These are phyloP conservation scores for Candida gorgasii DNA, from an alignment of 805 yeast genomes.

Conservation along the genomic window DNA sequence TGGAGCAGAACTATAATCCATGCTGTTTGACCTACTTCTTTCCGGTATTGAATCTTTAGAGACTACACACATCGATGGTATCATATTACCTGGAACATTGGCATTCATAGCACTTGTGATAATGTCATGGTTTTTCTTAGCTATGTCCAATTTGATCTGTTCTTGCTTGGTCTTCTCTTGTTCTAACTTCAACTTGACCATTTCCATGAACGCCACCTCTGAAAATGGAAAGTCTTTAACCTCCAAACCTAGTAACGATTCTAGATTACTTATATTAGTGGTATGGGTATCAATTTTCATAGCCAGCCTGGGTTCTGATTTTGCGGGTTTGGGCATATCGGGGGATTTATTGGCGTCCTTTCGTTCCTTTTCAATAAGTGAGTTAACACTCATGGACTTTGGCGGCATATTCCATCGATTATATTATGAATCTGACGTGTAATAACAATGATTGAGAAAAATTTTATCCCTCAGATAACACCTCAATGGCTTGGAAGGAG, in stretches of 20 bases:
- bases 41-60: background rate
- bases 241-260: slow-evolving; percentile 47
- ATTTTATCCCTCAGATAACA: slow-evolving; percentile 6
- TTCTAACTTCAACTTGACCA: slow-evolving; percentile 61
- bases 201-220: slow-evolving; percentile 57
- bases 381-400: slow-evolving; percentile 41
- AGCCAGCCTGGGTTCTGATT: background rate
- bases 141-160: slow-evolving; percentile 63
- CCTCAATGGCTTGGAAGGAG: too few species aligned
- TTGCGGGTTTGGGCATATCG: background rate
- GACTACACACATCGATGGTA: slow-evolving; percentile 57
- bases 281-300: background rate
- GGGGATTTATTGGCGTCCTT: slow-evolving; percentile 11
- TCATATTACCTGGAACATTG: slow-evolving; percentile 62
- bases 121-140: slow-evolving; percentile 60
- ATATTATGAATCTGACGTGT: background rate
- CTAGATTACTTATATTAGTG: slow-evolving; percentile 1
- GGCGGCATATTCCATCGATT: slow-evolving; percentile 8
- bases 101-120: slow-evolving; percentile 59
- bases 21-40: slow-evolving; percentile 6
- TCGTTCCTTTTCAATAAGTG: slow-evolving; percentile 34
- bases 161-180: slow-evolving; percentile 86
- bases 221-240: slow-evolving; percentile 55
- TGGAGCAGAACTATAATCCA: slow-evolving; percentile 23
- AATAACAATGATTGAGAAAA: slow-evolving; percentile 3